A percentile compares a stretch with the other conserved stretches of the same genome.
Conservation (phyloP, 2,329 filamentous ascomycete genomes). For the Venturia carpophila region DNA sequence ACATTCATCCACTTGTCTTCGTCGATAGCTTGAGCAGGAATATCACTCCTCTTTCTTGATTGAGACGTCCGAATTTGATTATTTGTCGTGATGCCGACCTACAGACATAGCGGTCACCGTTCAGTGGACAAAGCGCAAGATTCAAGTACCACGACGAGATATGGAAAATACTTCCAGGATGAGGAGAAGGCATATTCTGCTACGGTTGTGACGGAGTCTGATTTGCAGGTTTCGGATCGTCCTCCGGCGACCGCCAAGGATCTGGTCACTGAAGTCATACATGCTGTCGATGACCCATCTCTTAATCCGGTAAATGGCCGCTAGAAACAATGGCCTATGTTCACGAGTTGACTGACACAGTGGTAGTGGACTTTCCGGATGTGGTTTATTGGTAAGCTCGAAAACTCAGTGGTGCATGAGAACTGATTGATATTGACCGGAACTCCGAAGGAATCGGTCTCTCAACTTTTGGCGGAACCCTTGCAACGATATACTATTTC, state of each 20-base stretch:
- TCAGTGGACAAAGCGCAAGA: background rate
- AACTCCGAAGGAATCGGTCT: constrained; percentile 16
- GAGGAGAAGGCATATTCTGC: background rate
- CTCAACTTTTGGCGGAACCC: constrained; percentile 23
- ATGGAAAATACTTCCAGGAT: background rate
- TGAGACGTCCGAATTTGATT: background rate
- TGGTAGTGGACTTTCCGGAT: background rate
- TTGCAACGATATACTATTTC: constrained; percentile 42
- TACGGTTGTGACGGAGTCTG: background rate
- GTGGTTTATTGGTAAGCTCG: background rate
- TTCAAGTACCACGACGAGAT: background rate
- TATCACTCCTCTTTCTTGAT: background rate
- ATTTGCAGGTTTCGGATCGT: background rate
- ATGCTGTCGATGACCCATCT: constrained; percentile 14
- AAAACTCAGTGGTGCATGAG: no score
- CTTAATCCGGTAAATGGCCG: background rate
- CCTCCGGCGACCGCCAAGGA: constrained; percentile 5
- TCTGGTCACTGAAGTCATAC: constrained; percentile 12
- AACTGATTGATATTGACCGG: background rate
- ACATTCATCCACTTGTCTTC: background rate
- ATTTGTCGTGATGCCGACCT: background rate
- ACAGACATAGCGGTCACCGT: background rate
- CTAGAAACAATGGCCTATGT: background rate
- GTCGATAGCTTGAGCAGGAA: background rate
- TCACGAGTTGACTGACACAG: background rate